Evolutionary conservation across 139 green algal genomes (phyloP).

Genomic region (Axilococcus clingmanii): DNA sequence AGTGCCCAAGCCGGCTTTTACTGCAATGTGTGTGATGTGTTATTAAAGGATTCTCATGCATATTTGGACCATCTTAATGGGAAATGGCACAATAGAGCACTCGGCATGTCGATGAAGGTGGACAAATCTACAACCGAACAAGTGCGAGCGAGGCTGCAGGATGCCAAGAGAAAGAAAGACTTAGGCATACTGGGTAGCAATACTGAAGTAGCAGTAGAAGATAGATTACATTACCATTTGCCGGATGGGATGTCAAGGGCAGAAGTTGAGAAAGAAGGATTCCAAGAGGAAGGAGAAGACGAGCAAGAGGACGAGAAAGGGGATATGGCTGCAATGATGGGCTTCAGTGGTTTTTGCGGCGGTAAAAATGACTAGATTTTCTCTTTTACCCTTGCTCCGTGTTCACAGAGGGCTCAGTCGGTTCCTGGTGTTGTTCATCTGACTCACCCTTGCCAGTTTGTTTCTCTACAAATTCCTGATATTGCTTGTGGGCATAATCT

Average conservation of each 20-base stretch:
- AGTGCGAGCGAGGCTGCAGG: slow-evolving; percentile 38
- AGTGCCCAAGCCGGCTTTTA: slow-evolving; percentile 75
- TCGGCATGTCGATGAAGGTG: slow-evolving; percentile 94
- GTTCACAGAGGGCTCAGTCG: too few relatives aligned
- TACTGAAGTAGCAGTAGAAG: slow-evolving; percentile 10
- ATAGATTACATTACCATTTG: slow-evolving; percentile 30
- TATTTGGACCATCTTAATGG: slow-evolving; percentile 99
- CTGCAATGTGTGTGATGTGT: slow-evolving; percentile 92
- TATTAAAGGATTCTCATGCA: slow-evolving; percentile 79
- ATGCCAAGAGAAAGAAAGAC: slow-evolving; percentile 41
- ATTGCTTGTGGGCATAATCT: slow-evolving; percentile 2
- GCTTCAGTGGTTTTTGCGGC: slow-evolving; percentile 87
- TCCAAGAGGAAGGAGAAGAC: slow-evolving; percentile 20
- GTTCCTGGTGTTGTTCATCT: too few relatives aligned
- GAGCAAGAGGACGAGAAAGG: slow-evolving; percentile 54
- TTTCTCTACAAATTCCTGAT: background rate
- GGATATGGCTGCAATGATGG: slow-evolving; percentile 87
- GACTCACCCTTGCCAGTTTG: too few relatives aligned
- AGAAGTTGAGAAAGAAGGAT: background rate
- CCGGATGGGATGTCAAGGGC: slow-evolving; percentile 17
- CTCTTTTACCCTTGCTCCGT: too few relatives aligned
- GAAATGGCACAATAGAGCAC: slow-evolving; percentile 88
- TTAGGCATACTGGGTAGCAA: slow-evolving; percentile 6
- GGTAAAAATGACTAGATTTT: slow-evolving; percentile 10
- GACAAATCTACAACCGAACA: slow-evolving; percentile 80